phyloP scores from a whole-genome alignment of 345 rosid species.

The Bruguiera sexangula region DNA sequence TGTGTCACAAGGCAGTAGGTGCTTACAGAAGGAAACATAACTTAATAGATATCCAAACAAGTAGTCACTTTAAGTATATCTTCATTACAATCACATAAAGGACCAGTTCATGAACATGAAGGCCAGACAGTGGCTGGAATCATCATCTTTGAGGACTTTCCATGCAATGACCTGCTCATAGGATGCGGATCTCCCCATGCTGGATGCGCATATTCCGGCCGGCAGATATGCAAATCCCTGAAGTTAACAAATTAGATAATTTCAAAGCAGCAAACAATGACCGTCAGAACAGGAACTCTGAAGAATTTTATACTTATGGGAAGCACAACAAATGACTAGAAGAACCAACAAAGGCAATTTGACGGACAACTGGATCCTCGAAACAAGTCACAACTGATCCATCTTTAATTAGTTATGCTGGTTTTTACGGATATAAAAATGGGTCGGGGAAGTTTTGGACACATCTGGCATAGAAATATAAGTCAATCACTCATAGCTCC shows the following conservation, averaged over 20 bases:
- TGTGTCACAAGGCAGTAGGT: background rate
- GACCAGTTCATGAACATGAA: slow-evolving; percentile 97
- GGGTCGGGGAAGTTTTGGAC: no score
- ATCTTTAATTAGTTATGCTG: no score
- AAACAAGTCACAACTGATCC: no score
- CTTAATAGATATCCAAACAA: slow-evolving; percentile 7
- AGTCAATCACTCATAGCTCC: background rate
- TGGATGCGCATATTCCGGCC: slow-evolving; percentile 85
- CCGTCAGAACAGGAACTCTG: background rate
- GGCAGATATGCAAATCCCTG: slow-evolving; percentile 88
- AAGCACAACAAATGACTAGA: no score
- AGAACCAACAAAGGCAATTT: no score
- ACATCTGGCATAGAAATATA: no score
- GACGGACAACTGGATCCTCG: no score
- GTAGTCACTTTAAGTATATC: background rate
- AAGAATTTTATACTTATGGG: background rate
- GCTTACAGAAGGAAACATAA: background rate
- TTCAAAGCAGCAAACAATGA: background rate
- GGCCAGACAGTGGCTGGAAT: slow-evolving; percentile 81
- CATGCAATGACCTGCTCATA: slow-evolving; percentile 89
- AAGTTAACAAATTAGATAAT: background rate
- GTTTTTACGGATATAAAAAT: no score
- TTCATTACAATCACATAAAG: slow-evolving; percentile 46
- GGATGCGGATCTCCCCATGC: slow-evolving; percentile 93
- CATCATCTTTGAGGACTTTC: slow-evolving; percentile 90